A percentile compares a stretch with the other conserved stretches of the same genome.
Evolutionary conservation across 352 stramenopile species (phyloP).

Genomic region (Phytophthora tubulina): DNA sequence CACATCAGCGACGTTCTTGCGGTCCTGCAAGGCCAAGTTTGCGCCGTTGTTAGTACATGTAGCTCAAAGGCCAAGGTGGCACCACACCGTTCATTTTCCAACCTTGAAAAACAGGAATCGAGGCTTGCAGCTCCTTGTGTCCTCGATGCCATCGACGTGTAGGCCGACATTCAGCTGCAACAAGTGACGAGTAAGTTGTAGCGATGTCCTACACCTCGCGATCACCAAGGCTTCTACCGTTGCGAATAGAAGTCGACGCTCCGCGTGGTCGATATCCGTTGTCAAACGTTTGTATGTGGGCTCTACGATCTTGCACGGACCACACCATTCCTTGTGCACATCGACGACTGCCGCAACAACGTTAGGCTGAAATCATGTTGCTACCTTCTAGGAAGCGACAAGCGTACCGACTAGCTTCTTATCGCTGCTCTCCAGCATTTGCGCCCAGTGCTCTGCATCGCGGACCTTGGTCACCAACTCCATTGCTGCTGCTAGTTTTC

Average conservation of each 20-base stretch:
- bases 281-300: slow-evolving; percentile 75
- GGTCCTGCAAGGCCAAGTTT: slow-evolving; percentile 44
- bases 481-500: slow-evolving; percentile 32
- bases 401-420: slow-evolving; percentile 71
- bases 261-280: slow-evolving; percentile 63
- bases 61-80: background rate
- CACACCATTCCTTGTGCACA: slow-evolving; percentile 78
- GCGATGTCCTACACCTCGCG: background rate
- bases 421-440: slow-evolving; percentile 61
- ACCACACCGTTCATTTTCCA: slow-evolving; percentile 1
- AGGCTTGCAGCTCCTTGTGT: slow-evolving; percentile 72
- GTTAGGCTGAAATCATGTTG: background rate
- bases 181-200: background rate
- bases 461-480: slow-evolving; percentile 64
- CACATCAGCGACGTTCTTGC: slow-evolving; percentile 68
- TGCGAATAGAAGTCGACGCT: slow-evolving; percentile 65
- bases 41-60: background rate
- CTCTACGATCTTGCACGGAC: slow-evolving; percentile 81
- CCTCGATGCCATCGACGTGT: slow-evolving; percentile 61
- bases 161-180: slow-evolving; percentile 60
- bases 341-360: slow-evolving; percentile 57
- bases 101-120: slow-evolving; percentile 74
- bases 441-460: slow-evolving; percentile 69
- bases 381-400: background rate
- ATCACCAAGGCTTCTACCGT: slow-evolving; percentile 40